These are phyloP conservation scores for Geotrichum bryndzae DNA, from an alignment of 1,139 yeast genomes.

Conservation along the genomic window DNA sequence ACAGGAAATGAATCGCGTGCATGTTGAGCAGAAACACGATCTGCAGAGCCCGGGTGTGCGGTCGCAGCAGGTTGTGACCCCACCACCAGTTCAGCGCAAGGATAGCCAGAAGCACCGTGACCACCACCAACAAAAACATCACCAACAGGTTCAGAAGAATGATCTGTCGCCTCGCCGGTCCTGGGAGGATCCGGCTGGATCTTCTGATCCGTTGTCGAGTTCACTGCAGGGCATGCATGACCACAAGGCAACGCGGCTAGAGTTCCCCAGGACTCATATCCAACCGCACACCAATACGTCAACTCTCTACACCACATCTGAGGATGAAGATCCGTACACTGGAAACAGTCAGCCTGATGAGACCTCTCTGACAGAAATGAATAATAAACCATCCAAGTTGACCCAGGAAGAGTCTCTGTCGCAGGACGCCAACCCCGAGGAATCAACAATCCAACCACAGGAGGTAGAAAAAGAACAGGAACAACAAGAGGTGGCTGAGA, in stretches of 20 bases:
- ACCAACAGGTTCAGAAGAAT: background rate
- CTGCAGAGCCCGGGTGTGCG: background rate
- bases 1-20: conserved; percentile 60
- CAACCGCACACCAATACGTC: conserved; percentile 3
- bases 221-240: background rate
- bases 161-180: background rate
- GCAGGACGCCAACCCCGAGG: background rate
- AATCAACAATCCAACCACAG: background rate
- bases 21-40: conserved; percentile 5
- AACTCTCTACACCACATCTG: conserved; percentile 2
- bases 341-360: background rate
- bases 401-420: background rate
- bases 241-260: background rate
- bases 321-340: background rate
- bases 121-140: background rate
- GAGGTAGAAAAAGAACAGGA: background rate
- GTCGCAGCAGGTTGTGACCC: background rate
- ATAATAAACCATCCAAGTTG: background rate
- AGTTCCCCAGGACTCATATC: conserved; percentile 6
- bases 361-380: background rate
- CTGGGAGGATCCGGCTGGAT: background rate
- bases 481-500: conserved; percentile 2
- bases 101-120: background rate
- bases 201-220: background rate
- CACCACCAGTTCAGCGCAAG: background rate